Evolutionary conservation across 371 early-diverging fungal species (phyloP).

Genomic region (Saksenaea vasiformis): DNA sequence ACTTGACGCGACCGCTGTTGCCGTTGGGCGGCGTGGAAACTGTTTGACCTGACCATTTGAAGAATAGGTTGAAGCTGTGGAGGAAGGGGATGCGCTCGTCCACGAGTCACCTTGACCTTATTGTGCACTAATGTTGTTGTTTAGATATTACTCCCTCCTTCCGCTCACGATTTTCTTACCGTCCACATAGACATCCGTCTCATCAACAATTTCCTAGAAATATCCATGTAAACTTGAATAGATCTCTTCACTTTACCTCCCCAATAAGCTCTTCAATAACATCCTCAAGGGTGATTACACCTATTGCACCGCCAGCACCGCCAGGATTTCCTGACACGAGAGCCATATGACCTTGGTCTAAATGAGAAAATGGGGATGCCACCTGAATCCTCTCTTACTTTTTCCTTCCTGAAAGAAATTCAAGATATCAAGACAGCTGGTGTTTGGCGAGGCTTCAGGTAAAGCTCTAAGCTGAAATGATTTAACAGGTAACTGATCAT

Average conservation of each 20-base stretch:
- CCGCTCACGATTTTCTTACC: too few species aligned
- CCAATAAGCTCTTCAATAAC: slow-evolving; percentile 97
- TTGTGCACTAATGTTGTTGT: slow-evolving; percentile 14
- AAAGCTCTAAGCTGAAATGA: slow-evolving; percentile 71
- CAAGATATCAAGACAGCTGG: slow-evolving; percentile 86
- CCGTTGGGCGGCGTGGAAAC: background rate
- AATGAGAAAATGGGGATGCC: slow-evolving; percentile 6
- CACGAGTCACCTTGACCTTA: slow-evolving; percentile 12
- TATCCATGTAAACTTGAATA: background rate
- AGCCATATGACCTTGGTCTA: slow-evolving; percentile 63
- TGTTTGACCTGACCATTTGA: slow-evolving; percentile 5
- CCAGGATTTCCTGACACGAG: slow-evolving; percentile 67
- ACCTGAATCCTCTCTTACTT: slow-evolving; percentile 51
- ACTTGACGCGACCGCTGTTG: background rate
- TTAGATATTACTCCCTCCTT: too few species aligned
- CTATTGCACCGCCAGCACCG: slow-evolving; percentile 62
- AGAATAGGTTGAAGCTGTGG: slow-evolving; percentile 8
- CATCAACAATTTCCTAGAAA: slow-evolving; percentile 81
- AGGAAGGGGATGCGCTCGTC: slow-evolving; percentile 7
- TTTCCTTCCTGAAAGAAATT: slow-evolving; percentile 94
- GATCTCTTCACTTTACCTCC: slow-evolving; percentile 43
- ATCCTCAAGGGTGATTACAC: slow-evolving; percentile 95
- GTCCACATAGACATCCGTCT: slow-evolving; percentile 84
- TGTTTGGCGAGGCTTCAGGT: slow-evolving; percentile 72
- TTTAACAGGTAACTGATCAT: slow-evolving; percentile 73